Conservation (phyloP, 1,139 yeast species). For the Pichia sp. region DNA sequence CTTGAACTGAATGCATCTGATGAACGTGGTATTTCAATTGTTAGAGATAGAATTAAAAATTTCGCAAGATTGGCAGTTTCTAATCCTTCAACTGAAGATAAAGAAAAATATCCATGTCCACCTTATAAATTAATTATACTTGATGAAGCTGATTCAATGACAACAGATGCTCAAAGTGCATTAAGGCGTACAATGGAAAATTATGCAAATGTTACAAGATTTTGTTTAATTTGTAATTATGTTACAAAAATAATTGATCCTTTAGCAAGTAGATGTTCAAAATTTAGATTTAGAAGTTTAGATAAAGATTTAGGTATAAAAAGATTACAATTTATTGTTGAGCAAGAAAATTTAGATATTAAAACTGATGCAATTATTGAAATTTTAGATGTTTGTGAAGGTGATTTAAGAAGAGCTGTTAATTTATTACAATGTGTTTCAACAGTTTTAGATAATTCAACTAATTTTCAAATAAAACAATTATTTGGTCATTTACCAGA, state of each 20-base stretch:
- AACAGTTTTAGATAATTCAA: conserved; percentile 30
- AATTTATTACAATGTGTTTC: conserved; percentile 87
- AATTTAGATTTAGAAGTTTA: conserved; percentile 79
- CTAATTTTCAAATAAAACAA: conserved; percentile 38
- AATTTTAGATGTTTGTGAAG: conserved; percentile 64
- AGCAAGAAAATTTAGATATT: conserved; percentile 46
- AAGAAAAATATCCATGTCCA: conserved; percentile 80
- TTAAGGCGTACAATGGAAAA: conserved; percentile 95
- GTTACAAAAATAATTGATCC: conserved; percentile 96
- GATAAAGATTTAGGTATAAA: conserved; percentile 63
- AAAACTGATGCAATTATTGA: conserved; percentile 48
- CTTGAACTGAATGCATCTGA: conserved; percentile 93
- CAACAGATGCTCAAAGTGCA: conserved; percentile 96
- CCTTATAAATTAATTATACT: conserved; percentile 74
- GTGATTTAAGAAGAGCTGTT: conserved; percentile 91
- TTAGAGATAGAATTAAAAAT: conserved; percentile 83
- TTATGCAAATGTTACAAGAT: conserved; percentile 83
- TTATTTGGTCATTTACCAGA: conserved; percentile 81
- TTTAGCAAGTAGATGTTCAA: conserved; percentile 90
- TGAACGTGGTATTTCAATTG: conserved; percentile 91
- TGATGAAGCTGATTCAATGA: conserved; percentile 98
- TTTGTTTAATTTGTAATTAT: conserved; percentile 90
- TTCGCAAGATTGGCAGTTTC: conserved; percentile 87
- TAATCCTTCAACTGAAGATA: conserved; percentile 64
- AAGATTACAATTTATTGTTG: conserved; percentile 58